A percentile compares a stretch with the other conserved stretches of the same genome.
phyloP scores from a whole-genome alignment of 768 basidiomycete species.

The Mycena rosella region DNA sequence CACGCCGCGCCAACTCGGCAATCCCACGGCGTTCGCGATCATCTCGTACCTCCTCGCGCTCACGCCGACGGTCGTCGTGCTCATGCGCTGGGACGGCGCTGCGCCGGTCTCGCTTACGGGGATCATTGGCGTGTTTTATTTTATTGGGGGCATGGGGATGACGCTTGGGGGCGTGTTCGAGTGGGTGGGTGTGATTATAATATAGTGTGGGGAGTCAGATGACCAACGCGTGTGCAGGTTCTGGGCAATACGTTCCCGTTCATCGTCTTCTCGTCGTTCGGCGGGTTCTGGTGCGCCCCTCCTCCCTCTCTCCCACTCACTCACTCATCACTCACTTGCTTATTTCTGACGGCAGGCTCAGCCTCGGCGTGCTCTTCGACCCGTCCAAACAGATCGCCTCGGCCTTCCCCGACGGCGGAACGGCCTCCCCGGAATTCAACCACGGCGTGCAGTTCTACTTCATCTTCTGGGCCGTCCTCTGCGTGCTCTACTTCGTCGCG shows the following conservation, averaged over 20 bases:
- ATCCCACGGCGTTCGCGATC: constrained; percentile 36
- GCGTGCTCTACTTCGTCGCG: constrained; percentile 29
- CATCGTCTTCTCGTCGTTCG: constrained; percentile 35
- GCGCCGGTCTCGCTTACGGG: constrained; percentile 24
- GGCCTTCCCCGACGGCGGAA: constrained; percentile 15
- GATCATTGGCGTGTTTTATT: constrained; percentile 34
- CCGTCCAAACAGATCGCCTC: constrained; percentile 34
- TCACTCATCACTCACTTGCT: too few species aligned
- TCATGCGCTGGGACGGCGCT: constrained; percentile 37
- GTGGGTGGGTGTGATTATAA: constrained; percentile 28
- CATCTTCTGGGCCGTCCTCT: constrained; percentile 29
- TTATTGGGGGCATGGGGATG: constrained; percentile 37
- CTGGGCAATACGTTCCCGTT: constrained; percentile 39
- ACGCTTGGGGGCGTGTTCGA: constrained; percentile 36
- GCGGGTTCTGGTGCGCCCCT: constrained; percentile 33
- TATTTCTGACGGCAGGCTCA: constrained; percentile 24
- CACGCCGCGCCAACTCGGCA: constrained; percentile 28
- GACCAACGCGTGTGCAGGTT: constrained; percentile 26
- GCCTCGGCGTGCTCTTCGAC: constrained; percentile 31
- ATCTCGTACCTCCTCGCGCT: constrained; percentile 36
- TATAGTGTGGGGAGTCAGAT: neutral
- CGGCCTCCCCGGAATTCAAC: constrained; percentile 22
- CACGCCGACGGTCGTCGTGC: constrained; percentile 35
- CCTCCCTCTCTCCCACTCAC: neutral
- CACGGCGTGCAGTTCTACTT: constrained; percentile 33